These are phyloP conservation scores for Cunninghamia lanceolata DNA, from an alignment of 75 land plant species.

Conservation along the genomic window DNA sequence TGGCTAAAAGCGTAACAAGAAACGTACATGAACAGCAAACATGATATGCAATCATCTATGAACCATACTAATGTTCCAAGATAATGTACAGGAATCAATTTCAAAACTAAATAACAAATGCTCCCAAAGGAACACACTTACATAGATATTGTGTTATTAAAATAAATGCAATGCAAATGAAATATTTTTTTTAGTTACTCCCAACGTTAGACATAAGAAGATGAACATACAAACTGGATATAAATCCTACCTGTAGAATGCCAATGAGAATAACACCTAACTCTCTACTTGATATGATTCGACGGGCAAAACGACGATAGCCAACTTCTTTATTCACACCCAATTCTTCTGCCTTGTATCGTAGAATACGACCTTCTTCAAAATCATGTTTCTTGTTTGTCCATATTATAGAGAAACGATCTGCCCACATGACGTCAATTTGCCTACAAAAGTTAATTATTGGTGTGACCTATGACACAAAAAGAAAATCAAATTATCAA, in stretches of 20 bases:
- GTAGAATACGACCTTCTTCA: background rate
- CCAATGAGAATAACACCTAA: constrained; percentile 29
- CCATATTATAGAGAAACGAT: constrained; percentile 18
- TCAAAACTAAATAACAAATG: background rate
- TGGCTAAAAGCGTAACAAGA: background rate
- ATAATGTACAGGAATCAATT: background rate
- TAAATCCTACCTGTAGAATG: constrained; percentile 20
- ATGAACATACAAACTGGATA: background rate
- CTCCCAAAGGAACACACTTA: background rate
- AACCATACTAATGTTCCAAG: background rate
- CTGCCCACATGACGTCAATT: constrained; percentile 21
- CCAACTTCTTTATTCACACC: background rate
- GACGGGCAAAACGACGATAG: constrained; percentile 12
- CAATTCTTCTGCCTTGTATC: background rate
- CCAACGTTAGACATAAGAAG: background rate
- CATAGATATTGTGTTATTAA: background rate
- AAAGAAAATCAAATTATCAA: background rate
- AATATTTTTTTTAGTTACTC: background rate
- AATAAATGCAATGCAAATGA: background rate
- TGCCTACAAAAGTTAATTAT: constrained; percentile 20
- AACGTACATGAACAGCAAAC: background rate
- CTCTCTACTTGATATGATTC: constrained; percentile 20
- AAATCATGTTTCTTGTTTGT: background rate
- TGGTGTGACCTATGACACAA: constrained; percentile 15
- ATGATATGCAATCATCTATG: background rate